Evolutionary conservation across 768 basidiomycete genomes (phyloP), one percentile per base, ranked within the genome.

Genomic region (Macrolepiota albuminosa): DNA sequence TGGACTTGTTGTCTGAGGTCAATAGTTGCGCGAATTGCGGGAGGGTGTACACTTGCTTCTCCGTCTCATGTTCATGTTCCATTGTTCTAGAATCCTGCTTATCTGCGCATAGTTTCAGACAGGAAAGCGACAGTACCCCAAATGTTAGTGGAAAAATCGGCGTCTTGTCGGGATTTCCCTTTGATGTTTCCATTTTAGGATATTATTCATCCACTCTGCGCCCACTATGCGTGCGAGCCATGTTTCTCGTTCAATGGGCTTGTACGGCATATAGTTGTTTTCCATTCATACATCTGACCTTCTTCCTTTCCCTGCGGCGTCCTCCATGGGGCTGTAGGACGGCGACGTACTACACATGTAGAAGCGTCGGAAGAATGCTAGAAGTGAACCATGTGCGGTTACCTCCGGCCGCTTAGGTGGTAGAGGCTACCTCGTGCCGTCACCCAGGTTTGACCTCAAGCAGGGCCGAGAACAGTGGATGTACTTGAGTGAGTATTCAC

Each of bases 131-230:
- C 26, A 51, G 51, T 21, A 4, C 34, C 36, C 51, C 16, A 29
- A 51, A 51, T 34, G 6, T 36, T 21, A 11, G 52, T 40, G 37
- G 10, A 54, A 54, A 21, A 13, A 13, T 24, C 1, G 18, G 31
- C n/a, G n/a, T 36, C n/a, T 51, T 14, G 48, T 31, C 29, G 39
- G 51, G 52, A 39, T 42, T 9, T 54, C 54, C 54, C 54, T 54
- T 54, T 54, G 54, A 54, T 54, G 4, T 54, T 54, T 43, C 54
- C 54, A 43, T 42, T 54, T 43, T 43, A 1, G 40, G 54, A n/a
- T 26, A 42, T 6, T 29, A 10, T 42, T 4, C 53, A n/a, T 29
- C 37, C 39, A n/a, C 53, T 54, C 42, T 54, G 40, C 10, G 18
- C 26, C 8, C 5, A 52, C 51, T 2, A 4, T 21, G 21, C 37